Evolutionary conservation across 257 asterid genomes (phyloP).

Genomic region (Agastache rugosa): DNA sequence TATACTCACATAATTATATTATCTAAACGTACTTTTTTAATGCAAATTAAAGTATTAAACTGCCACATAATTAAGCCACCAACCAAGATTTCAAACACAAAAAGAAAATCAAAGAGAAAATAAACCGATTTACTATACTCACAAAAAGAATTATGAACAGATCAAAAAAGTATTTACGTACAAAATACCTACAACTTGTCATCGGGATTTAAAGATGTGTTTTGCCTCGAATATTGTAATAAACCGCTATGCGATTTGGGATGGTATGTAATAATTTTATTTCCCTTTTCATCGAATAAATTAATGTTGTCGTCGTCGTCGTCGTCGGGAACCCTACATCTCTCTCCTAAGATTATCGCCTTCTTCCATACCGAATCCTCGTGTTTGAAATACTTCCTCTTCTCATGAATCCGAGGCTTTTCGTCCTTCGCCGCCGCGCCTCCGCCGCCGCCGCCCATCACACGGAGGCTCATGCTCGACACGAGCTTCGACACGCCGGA

Average conservation of each 20-base stretch:
- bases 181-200: not conserved
- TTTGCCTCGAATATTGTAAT: slow-evolving; percentile 38
- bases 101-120: too few species aligned
- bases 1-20: too few species aligned
- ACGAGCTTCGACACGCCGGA: slow-evolving; percentile 49
- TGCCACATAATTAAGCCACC: too few species aligned
- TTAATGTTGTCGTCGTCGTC: slow-evolving; percentile 56
- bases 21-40: too few species aligned
- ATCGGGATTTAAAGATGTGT: not conserved
- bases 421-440: slow-evolving; percentile 29
- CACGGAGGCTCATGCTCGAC: slow-evolving; percentile 60
- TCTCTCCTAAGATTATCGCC: slow-evolving; percentile 86
- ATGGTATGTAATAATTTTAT: slow-evolving; percentile 61
- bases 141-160: not conserved
- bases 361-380: slow-evolving; percentile 93
- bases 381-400: slow-evolving; percentile 45
- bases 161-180: not conserved
- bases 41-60: too few species aligned
- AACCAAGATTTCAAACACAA: not conserved
- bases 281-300: slow-evolving; percentile 73
- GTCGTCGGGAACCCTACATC: slow-evolving; percentile 71
- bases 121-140: not conserved
- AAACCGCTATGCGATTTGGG: slow-evolving; percentile 47
- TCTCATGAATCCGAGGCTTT: slow-evolving; percentile 33
- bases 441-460: slow-evolving; percentile 30